These are phyloP conservation scores for Dalbergia oliveri DNA, from an alignment of 306 rosid species.

Conservation along the genomic window DNA sequence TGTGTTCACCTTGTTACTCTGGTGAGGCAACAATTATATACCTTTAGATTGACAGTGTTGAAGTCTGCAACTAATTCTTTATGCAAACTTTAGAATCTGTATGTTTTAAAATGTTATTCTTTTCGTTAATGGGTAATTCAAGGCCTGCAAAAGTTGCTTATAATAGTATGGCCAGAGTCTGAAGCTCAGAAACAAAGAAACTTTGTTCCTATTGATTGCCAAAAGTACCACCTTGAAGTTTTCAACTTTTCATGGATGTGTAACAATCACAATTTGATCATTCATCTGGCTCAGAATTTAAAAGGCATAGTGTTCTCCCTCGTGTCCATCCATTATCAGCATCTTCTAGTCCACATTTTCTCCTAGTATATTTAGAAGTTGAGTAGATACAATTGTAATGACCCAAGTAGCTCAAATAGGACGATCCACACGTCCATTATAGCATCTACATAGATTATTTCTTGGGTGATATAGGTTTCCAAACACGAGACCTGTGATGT, in stretches of 20 bases:
- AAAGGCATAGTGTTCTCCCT: not conserved
- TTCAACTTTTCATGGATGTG: conserved; percentile 6
- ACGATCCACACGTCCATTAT: not conserved
- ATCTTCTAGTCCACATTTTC: not conserved
- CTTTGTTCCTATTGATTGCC: conserved; percentile 18
- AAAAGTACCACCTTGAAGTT: conserved; percentile 1
- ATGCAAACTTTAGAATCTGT: conserved; percentile 16
- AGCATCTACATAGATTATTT: not conserved
- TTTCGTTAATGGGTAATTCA: not conserved
- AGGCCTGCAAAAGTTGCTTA: conserved; percentile 18
- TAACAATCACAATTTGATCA: conserved; percentile 2
- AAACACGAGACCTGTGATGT: not conserved
- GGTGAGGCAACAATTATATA: conserved; percentile 64
- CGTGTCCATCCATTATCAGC: not conserved
- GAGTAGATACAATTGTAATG: not conserved
- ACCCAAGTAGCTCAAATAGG: conserved; percentile 1
- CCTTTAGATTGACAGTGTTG: conserved; percentile 32
- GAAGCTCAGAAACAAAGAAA: conserved; percentile 26
- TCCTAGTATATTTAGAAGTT: not conserved
- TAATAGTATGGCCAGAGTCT: not conserved
- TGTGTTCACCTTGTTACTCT: conserved; percentile 82
- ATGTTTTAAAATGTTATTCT: conserved; percentile 25
- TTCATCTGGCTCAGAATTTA: not conserved
- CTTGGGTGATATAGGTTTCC: not conserved
- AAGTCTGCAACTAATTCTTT: conserved; percentile 17